These are phyloP conservation scores for Aspergillus niger DNA, from an alignment of 2,329 filamentous ascomycete species.

Conservation along the genomic window DNA sequence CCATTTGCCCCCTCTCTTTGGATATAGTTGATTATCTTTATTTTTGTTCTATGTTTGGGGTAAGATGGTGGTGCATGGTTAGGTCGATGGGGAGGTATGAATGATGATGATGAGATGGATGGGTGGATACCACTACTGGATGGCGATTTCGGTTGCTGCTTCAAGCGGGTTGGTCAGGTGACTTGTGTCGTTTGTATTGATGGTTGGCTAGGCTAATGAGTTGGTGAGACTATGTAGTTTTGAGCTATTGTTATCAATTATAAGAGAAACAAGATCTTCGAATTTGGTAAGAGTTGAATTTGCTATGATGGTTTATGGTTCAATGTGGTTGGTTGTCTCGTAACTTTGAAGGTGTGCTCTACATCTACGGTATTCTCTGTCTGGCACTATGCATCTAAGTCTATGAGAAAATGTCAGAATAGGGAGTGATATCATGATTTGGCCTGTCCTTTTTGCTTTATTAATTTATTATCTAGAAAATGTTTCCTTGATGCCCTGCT, in stretches of 20 bases:
- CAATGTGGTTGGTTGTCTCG: no score
- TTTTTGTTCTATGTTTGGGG: neutral
- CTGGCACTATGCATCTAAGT: no score
- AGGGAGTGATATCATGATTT: neutral
- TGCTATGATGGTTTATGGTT: no score
- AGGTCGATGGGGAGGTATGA: constrained; percentile 7
- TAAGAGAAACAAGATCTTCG: no score
- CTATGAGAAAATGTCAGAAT: no score
- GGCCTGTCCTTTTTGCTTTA: neutral
- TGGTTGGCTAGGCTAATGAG: neutral
- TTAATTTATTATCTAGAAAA: neutral
- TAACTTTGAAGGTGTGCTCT: no score
- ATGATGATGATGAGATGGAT: neutral
- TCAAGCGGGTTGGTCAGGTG: constrained; percentile 15
- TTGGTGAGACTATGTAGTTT: neutral
- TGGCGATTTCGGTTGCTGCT: constrained; percentile 4
- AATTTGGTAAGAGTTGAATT: no score
- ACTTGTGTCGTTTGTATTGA: neutral
- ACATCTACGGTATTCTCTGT: no score
- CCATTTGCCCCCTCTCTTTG: constrained; percentile 16
- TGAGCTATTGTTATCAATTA: no score
- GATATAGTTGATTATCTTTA: neutral
- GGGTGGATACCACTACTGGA: neutral
- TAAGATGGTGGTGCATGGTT: neutral
- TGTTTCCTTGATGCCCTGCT: neutral